A percentile compares a stretch with the other conserved stretches of the same genome.
These are phyloP conservation scores for Boletus patriciae DNA, from an alignment of 768 basidiomycete genomes.

Conservation along the genomic window DNA sequence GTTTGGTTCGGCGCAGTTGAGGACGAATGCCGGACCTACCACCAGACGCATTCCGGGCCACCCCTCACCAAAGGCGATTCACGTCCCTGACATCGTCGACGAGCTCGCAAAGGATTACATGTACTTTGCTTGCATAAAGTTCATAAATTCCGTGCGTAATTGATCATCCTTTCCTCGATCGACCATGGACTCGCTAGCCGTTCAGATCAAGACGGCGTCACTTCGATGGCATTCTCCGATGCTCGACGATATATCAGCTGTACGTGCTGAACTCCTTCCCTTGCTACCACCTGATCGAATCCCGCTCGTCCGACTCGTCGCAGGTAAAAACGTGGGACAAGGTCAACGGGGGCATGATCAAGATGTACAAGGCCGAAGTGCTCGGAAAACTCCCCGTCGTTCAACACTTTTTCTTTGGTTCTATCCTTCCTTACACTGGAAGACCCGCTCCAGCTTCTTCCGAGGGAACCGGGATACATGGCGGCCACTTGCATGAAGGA, in stretches of 20 bases:
- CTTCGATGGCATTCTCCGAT: constrained; percentile 98
- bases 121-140: constrained; percentile 93
- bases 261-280: constrained; percentile 19
- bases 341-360: constrained; percentile 94
- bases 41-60: constrained; percentile 49
- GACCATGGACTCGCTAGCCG: background rate
- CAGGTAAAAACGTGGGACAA: constrained; percentile 93
- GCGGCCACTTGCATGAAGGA: constrained; percentile 44
- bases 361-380: constrained; percentile 97
- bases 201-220: constrained; percentile 90
- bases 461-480: constrained; percentile 18
- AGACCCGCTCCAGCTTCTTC: constrained; percentile 42
- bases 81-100: constrained; percentile 86
- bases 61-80: constrained; percentile 89
- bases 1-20: constrained; percentile 79
- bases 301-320: background rate
- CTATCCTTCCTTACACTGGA: constrained; percentile 68
- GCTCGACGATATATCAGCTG: constrained; percentile 96
- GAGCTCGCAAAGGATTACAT: constrained; percentile 93
- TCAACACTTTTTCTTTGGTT: constrained; percentile 95
- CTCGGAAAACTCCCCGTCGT: constrained; percentile 93
- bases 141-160: constrained; percentile 83
- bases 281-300: background rate
- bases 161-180: background rate
- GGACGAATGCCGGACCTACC: constrained; percentile 9